A percentile compares a stretch with the other conserved stretches of the same genome.
phyloP scores from a whole-genome alignment of 2,329 filamentous ascomycete genomes.

The Pseudogymnoascus sp. region DNA sequence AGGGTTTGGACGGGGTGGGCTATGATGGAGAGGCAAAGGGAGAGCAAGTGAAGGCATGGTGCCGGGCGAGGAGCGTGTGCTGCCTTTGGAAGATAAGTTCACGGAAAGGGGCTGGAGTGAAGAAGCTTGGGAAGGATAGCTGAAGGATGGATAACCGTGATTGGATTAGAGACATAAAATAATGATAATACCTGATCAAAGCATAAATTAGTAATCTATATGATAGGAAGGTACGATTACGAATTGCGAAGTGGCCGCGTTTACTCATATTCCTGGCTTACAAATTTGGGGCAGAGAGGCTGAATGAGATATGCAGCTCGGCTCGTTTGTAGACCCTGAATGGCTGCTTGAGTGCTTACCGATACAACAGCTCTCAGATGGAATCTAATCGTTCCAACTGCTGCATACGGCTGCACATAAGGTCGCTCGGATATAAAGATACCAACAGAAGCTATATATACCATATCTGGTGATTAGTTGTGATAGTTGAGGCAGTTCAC shows the following conservation, averaged over 20 bases:
- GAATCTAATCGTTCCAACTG: neutral
- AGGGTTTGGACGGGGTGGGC: conserved; percentile 53
- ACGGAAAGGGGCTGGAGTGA: neutral
- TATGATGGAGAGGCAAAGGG: conserved; percentile 59
- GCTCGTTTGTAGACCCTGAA: neutral
- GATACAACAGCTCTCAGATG: neutral
- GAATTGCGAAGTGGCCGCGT: neutral
- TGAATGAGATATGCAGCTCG: no score
- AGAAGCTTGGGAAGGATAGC: neutral
- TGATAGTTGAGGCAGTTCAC: neutral
- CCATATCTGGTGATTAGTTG: neutral
- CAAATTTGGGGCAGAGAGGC: neutral
- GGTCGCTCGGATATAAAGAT: neutral
- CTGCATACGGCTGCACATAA: neutral
- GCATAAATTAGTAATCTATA: neutral
- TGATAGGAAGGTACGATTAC: neutral
- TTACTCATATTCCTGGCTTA: neutral
- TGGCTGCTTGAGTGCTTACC: neutral
- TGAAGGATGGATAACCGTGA: neutral
- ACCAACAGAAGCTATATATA: neutral
- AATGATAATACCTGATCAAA: neutral
- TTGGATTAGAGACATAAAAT: neutral
- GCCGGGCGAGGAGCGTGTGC: conserved; percentile 77
- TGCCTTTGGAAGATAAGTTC: conserved; percentile 60
- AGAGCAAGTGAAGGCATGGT: conserved; percentile 76